Conservation (phyloP, 1,284 basidiomycete species). For the Ceratorhiza oryzae-sativae region DNA sequence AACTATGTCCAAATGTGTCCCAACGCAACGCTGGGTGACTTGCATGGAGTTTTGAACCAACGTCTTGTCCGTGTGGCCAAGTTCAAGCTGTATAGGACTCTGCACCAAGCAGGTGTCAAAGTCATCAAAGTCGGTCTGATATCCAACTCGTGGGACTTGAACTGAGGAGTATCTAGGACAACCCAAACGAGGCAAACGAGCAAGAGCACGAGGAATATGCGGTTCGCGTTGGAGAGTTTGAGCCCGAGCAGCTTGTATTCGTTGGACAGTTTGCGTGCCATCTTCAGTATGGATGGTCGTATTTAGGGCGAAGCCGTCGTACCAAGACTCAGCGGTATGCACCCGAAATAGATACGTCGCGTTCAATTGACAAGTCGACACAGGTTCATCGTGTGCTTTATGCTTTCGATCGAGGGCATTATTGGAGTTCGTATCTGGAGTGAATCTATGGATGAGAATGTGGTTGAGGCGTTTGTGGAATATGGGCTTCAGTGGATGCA, state of each 20-base stretch:
- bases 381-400: not conserved
- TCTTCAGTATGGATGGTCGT: slow-evolving; percentile 10
- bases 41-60: not conserved
- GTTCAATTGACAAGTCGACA: not conserved
- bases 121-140: not conserved
- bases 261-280: slow-evolving; percentile 11
- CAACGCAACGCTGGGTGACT: not conserved
- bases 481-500: not conserved
- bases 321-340: not conserved
- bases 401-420: not conserved
- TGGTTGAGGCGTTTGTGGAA: not conserved
- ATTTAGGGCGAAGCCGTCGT: not conserved
- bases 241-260: not conserved
- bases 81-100: not conserved
- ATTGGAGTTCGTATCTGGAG: not conserved
- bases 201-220: not conserved
- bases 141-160: not conserved
- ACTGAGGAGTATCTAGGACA: not conserved
- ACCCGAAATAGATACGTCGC: not conserved
- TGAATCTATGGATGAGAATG: not conserved
- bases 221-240: not conserved
- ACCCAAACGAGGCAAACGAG: not conserved
- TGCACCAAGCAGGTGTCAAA: too few relatives aligned
- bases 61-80: not conserved
- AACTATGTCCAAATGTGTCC: not conserved